Evolutionary conservation across 768 basidiomycete species (phyloP).

Genomic region (Mycena leptocephala): DNA sequence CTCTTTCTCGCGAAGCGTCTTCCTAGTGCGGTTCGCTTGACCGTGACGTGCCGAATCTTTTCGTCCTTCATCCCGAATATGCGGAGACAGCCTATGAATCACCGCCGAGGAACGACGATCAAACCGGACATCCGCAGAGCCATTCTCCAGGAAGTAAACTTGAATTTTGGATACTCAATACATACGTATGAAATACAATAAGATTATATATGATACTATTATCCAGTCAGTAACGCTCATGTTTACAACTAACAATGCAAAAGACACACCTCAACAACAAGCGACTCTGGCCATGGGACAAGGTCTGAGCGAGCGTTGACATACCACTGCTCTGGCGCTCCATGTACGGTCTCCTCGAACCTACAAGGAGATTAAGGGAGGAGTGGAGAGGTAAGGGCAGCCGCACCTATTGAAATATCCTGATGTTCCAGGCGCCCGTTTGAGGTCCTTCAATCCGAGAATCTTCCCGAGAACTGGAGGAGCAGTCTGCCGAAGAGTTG

Average conservation of each 20-base stretch:
- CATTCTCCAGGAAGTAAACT: too few relatives aligned
- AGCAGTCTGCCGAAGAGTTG: slow-evolving; percentile 55
- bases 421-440: slow-evolving; percentile 53
- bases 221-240: not conserved
- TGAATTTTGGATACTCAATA: slow-evolving; percentile 2
- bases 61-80: too few relatives aligned
- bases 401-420: slow-evolving; percentile 58
- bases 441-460: slow-evolving; percentile 60
- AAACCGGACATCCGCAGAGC: too few relatives aligned
- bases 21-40: too few relatives aligned
- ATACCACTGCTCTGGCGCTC: slow-evolving; percentile 35
- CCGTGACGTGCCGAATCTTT: too few relatives aligned
- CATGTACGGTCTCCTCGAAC: slow-evolving; percentile 56
- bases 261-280: slow-evolving; percentile 55
- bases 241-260: not conserved
- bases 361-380: slow-evolving; percentile 32
- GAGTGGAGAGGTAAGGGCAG: not conserved
- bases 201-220: slow-evolving; percentile 19
- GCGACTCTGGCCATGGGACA: slow-evolving; percentile 61
- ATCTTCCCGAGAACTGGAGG: slow-evolving; percentile 62
- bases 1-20: too few relatives aligned
- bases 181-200: not conserved
- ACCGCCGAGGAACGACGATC: too few relatives aligned
- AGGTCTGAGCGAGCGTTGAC: slow-evolving; percentile 54
- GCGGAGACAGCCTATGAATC: too few relatives aligned